Evolutionary conservation across 2,329 filamentous ascomycete genomes (phyloP).

Genomic region (Endothia cerciana): DNA sequence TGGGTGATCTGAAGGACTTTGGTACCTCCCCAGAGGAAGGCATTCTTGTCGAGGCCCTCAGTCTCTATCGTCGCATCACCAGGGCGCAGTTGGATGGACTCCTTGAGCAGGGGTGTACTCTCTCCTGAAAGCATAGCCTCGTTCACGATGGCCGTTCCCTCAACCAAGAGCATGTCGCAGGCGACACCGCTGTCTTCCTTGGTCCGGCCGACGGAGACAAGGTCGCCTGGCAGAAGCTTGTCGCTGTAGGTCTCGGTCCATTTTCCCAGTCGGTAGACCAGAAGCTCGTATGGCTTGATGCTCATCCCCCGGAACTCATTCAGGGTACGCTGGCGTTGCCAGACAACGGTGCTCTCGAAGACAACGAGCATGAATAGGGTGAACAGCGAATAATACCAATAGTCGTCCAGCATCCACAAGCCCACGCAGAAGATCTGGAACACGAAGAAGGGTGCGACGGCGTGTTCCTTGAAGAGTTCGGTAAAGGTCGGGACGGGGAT

Average conservation of each 20-base stretch:
- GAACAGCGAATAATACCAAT: constrained; percentile 99
- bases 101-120: constrained; percentile 94
- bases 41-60: constrained; percentile 93
- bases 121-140: constrained; percentile 99
- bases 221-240: constrained; percentile 87
- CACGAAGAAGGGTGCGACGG: constrained; percentile 97
- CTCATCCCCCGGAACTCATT: constrained; percentile 98
- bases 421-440: constrained; percentile 99
- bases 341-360: constrained; percentile 98
- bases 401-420: constrained; percentile 97
- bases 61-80: constrained; percentile 79
- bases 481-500: constrained; percentile 95
- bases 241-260: constrained; percentile 92
- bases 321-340: constrained; percentile 95
- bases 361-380: constrained; percentile 97
- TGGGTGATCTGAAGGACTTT: constrained; percentile 97
- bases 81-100: constrained; percentile 89
- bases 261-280: constrained; percentile 83
- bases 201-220: constrained; percentile 88
- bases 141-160: constrained; percentile 96
- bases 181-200: constrained; percentile 97
- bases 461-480: constrained; percentile 97
- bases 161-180: constrained; percentile 94
- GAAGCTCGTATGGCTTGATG: constrained; percentile 97
- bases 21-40: constrained; percentile 95